These are phyloP conservation scores for Torrubiellomyces zombiae DNA, from an alignment of 2,329 filamentous ascomycete genomes.

Conservation along the genomic window DNA sequence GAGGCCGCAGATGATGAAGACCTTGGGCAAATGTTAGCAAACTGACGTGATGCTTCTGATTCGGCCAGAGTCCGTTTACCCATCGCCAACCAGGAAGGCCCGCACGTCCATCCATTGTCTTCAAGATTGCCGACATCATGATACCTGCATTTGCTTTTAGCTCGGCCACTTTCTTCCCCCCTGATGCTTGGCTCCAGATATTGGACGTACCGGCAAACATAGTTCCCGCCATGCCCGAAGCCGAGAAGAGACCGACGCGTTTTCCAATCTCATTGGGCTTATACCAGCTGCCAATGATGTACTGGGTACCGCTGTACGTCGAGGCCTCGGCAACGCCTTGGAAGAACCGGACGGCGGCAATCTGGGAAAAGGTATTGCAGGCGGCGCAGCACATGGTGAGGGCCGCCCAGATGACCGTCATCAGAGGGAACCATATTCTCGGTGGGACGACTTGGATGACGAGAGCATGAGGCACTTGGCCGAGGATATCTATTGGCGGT, in stretches of 20 bases:
- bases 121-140: conserved; percentile 29
- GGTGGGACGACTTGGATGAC: conserved; percentile 47
- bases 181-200: background rate
- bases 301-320: conserved; percentile 14
- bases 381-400: conserved; percentile 33
- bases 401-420: conserved; percentile 47
- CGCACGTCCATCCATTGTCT: conserved; percentile 22
- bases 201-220: conserved; percentile 33
- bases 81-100: conserved; percentile 34
- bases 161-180: too few species aligned
- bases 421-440: conserved; percentile 44
- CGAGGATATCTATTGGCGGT: conserved; percentile 18
- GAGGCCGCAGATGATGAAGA: conserved; percentile 27
- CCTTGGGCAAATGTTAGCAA: background rate
- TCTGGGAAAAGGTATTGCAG: conserved; percentile 8
- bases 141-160: conserved; percentile 7
- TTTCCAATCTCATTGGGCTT: conserved; percentile 36
- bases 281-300: conserved; percentile 32
- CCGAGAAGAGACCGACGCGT: conserved; percentile 39
- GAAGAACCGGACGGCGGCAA: conserved; percentile 11
- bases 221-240: conserved; percentile 35
- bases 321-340: conserved; percentile 10
- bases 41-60: background rate
- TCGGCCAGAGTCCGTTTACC: conserved; percentile 8
- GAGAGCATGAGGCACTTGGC: conserved; percentile 44